A percentile compares a stretch with the other conserved stretches of the same genome.
Conservation (phyloP, 2,329 filamentous ascomycete species). For the Pseudogymnoascus sp. region DNA sequence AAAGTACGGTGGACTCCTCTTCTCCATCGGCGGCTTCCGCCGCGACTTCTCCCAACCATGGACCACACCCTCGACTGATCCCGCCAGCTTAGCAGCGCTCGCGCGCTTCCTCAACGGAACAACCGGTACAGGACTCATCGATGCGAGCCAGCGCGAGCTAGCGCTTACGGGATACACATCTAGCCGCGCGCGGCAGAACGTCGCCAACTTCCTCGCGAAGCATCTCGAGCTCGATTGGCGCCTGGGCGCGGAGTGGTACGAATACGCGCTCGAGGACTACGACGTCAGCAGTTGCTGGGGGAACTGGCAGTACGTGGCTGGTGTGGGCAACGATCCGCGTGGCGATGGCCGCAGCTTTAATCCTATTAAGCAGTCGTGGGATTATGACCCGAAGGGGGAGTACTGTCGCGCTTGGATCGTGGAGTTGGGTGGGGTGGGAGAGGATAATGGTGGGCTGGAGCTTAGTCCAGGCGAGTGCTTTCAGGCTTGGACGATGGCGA, state of each 20-base stretch:
- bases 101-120: constrained; percentile 56
- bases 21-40: constrained; percentile 55
- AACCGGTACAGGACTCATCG: constrained; percentile 69
- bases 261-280: constrained; percentile 66
- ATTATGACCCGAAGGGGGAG: constrained; percentile 62
- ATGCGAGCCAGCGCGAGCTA: constrained; percentile 68
- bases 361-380: constrained; percentile 70
- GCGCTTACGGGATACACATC: constrained; percentile 70
- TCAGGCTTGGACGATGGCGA: constrained; percentile 58
- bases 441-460: constrained; percentile 16
- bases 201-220: constrained; percentile 65
- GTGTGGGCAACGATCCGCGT: constrained; percentile 71
- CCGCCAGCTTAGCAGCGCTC: constrained; percentile 41
- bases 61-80: constrained; percentile 28
- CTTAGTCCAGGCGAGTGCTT: constrained; percentile 44
- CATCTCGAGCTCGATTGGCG: constrained; percentile 73
- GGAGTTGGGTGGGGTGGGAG: constrained; percentile 49
- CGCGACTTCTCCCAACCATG: constrained; percentile 39
- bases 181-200: constrained; percentile 68
- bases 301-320: constrained; percentile 76
- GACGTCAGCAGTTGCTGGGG: constrained; percentile 71
- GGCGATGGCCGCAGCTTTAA: constrained; percentile 70
- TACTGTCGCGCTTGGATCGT: constrained; percentile 69
- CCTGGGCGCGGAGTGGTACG: constrained; percentile 76
- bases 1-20: constrained; percentile 61